Percentiles rank a stretch among this genome's conserved stretches.
phyloP scores from a whole-genome alignment of 768 basidiomycete genomes.

The Pholiota molesta region DNA sequence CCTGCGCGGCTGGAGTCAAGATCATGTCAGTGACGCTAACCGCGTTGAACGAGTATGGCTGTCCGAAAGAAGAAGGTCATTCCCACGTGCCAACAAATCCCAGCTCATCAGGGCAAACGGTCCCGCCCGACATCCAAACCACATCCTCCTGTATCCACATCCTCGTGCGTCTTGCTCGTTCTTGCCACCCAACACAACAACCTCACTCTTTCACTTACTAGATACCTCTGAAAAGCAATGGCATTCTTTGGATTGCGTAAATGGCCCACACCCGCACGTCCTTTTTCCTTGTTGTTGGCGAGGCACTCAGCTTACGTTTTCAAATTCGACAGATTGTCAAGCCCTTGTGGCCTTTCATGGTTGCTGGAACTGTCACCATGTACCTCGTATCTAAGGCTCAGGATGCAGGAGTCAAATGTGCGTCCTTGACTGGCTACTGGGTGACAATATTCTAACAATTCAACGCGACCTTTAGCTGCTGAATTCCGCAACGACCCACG shows the following conservation, averaged over 20 bases:
- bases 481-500: slow-evolving; percentile 74
- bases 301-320: background rate
- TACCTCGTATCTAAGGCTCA: slow-evolving; percentile 72
- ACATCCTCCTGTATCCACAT: slow-evolving; percentile 25
- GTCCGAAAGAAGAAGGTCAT: slow-evolving; percentile 23
- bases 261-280: slow-evolving; percentile 77
- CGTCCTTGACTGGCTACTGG: slow-evolving; percentile 32
- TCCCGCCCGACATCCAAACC: slow-evolving; percentile 40
- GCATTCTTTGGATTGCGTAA: slow-evolving; percentile 80
- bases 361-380: slow-evolving; percentile 63
- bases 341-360: slow-evolving; percentile 83
- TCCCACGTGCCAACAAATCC: slow-evolving; percentile 33
- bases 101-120: slow-evolving; percentile 37
- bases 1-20: background rate
- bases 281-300: slow-evolving; percentile 15
- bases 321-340: slow-evolving; percentile 54
- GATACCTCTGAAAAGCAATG: slow-evolving; percentile 43
- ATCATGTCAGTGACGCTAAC: slow-evolving; percentile 2
- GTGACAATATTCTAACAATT: background rate
- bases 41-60: background rate
- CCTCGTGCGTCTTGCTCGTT: slow-evolving; percentile 12
- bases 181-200: background rate
- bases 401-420: slow-evolving; percentile 71
- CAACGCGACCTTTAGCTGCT: slow-evolving; percentile 42
- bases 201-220: background rate